Evolutionary conservation across 176 grass and related monocot species (phyloP), one percentile per base, ranked within the genome.

Genomic region (Poa pratensis): DNA sequence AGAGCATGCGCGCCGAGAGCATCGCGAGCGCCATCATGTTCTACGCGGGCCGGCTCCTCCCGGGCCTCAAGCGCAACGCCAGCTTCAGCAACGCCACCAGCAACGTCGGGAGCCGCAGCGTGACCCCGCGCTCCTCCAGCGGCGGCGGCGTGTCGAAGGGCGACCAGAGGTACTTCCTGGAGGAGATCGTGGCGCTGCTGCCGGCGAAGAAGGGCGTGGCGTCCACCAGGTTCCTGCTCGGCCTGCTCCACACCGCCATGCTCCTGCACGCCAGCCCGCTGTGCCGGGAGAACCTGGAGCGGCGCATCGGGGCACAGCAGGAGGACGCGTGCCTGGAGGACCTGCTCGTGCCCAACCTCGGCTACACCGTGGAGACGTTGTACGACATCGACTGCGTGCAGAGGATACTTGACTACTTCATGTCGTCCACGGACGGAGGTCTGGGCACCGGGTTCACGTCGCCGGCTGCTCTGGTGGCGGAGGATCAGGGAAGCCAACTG

Each of bases 361-460:
- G 83, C 0, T 91, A 88, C 89, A 86, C 84, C 71, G 90, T 92
- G 48, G 94, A 94, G 78, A 90, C 92, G 34, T 82, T 94, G 7
- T 97, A 97, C 49, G 95, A 97, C 78, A 89, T 97, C 40, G 95
- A 94, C 75, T 92, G 92, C 82, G 83, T 97, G 73, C 95, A 97
- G 78, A 70, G 95, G 81, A 92, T 97, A 43, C 87, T 97, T 1
- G 92, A 94, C 50, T 91, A 97, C 78, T 97, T 97, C 86, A 94
- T 97, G 92, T 81, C 87, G 75, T 85, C 87, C 0, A 84, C 81
- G 45, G 90, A 92, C 73, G 85, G 62, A 7, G 62, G 88, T 46
- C 78, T 80, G 26, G 84, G 81, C 61, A 87, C 80, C 0, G 81
- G 82, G 59, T 88, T 58, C 75, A 84, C 89, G 69, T 88, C 92